A percentile compares a stretch with the other conserved stretches of the same genome.
phyloP scores from a whole-genome alignment of 2,329 filamentous ascomycete species.

The Chaetoscypha palmicola region DNA sequence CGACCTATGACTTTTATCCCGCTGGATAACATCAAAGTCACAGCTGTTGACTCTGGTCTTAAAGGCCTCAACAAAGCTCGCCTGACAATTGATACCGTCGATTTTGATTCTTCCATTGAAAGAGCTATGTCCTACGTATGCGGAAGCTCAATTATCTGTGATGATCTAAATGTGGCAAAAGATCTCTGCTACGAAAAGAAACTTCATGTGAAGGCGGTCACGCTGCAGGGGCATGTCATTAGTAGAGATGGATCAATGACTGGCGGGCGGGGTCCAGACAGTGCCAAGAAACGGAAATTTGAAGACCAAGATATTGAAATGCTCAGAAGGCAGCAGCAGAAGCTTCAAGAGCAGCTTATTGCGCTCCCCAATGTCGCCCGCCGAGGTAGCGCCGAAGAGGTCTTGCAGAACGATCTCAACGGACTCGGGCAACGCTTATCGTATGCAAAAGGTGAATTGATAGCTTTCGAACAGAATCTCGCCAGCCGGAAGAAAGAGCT shows the following conservation, averaged over 20 bases:
- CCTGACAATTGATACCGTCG: constrained; percentile 90
- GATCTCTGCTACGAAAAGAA: constrained; percentile 77
- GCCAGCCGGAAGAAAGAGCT: constrained; percentile 78
- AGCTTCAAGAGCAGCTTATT: constrained; percentile 69
- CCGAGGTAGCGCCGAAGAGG: constrained; percentile 70
- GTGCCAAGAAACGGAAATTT: constrained; percentile 72
- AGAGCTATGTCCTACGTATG: constrained; percentile 93
- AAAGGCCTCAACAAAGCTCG: constrained; percentile 83
- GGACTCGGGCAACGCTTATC: constrained; percentile 71
- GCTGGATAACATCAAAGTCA: constrained; percentile 94
- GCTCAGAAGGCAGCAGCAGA: constrained; percentile 67
- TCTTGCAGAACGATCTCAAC: constrained; percentile 69
- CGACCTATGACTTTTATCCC: constrained; percentile 91
- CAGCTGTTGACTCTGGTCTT: constrained; percentile 78
- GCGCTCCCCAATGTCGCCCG: constrained; percentile 74
- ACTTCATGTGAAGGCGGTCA: constrained; percentile 89
- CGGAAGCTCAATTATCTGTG: constrained; percentile 90
- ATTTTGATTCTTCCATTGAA: constrained; percentile 82
- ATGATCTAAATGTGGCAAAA: constrained; percentile 78
- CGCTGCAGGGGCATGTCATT: constrained; percentile 90
- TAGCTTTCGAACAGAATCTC: constrained; percentile 74
- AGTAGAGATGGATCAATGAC: constrained; percentile 97
- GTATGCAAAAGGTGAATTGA: constrained; percentile 68
- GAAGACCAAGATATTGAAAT: constrained; percentile 87
- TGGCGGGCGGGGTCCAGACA: constrained; percentile 74